Evolutionary conservation across 208 protist genomes (phyloP).

Genomic region (Endotrypanum monterogeii): DNA sequence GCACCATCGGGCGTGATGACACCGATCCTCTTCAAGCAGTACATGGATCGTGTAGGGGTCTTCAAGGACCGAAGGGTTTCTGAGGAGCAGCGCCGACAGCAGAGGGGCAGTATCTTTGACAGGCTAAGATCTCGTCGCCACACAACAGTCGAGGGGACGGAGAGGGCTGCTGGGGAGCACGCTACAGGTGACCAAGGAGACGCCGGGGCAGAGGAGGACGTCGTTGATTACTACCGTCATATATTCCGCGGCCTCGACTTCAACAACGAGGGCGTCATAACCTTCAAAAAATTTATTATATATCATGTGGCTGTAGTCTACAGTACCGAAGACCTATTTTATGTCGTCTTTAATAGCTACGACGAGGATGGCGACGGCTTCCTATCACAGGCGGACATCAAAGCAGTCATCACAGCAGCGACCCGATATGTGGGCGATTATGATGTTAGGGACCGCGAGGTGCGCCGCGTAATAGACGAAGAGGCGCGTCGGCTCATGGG

Average conservation of each 20-base stretch:
- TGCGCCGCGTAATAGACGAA: constrained; percentile 75
- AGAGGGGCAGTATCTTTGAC: constrained; percentile 11
- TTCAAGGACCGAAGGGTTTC: constrained; percentile 75
- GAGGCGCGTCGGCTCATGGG: constrained; percentile 81
- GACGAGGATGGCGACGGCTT: constrained; percentile 93
- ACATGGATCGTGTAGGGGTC: constrained; percentile 79
- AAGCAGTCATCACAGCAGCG: constrained; percentile 85
- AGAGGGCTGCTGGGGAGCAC: background rate
- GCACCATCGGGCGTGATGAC: constrained; percentile 80
- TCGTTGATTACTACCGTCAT: constrained; percentile 66
- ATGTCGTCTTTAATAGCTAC: constrained; percentile 92
- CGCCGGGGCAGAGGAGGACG: constrained; percentile 22
- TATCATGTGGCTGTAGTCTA: constrained; percentile 90
- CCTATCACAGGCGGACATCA: constrained; percentile 85
- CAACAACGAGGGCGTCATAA: constrained; percentile 86
- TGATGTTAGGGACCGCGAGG: constrained; percentile 75
- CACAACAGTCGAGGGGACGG: background rate
- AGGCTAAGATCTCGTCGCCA: background rate
- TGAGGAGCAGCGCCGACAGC: constrained; percentile 22
- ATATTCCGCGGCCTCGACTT: constrained; percentile 90
- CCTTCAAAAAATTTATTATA: constrained; percentile 89
- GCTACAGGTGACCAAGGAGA: background rate
- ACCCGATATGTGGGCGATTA: constrained; percentile 90
- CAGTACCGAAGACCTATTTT: constrained; percentile 88
- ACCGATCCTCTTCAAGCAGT: constrained; percentile 73